These are phyloP conservation scores for Passalora sequoiae DNA, from an alignment of 2,329 filamentous ascomycete genomes.

Conservation along the genomic window DNA sequence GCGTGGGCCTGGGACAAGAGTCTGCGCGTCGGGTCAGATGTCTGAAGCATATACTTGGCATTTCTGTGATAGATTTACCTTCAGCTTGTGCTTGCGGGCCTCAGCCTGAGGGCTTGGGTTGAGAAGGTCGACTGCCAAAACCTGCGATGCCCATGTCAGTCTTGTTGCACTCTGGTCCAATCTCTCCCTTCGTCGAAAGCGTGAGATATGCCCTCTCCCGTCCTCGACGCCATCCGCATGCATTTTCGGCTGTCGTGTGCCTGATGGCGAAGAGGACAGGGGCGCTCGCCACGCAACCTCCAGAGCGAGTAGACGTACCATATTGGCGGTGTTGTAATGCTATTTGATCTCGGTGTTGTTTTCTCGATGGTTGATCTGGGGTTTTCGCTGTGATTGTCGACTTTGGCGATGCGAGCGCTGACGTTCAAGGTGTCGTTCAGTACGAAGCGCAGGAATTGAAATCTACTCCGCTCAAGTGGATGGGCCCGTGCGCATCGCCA, in stretches of 20 bases:
- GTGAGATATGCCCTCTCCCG: slow-evolving; percentile 2
- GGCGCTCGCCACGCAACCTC: slow-evolving; percentile 16
- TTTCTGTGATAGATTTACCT: slow-evolving; percentile 58
- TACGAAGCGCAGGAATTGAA: not conserved
- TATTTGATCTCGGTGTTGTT: slow-evolving; percentile 12
- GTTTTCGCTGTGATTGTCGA: slow-evolving; percentile 12
- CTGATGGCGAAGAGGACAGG: slow-evolving; percentile 9
- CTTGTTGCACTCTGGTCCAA: slow-evolving; percentile 6
- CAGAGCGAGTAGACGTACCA: slow-evolving; percentile 24
- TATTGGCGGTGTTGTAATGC: slow-evolving; percentile 27
- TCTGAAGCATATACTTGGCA: slow-evolving; percentile 7
- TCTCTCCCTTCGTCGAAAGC: slow-evolving; percentile 1
- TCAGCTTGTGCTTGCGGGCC: slow-evolving; percentile 99
- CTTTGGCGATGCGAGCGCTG: slow-evolving; percentile 19
- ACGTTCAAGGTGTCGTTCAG: not conserved
- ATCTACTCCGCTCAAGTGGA: not conserved
- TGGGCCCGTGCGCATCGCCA: not conserved
- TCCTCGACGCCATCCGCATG: slow-evolving; percentile 4
- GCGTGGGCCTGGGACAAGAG: slow-evolving; percentile 86
- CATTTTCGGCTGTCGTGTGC: slow-evolving; percentile 25
- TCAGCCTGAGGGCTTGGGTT: slow-evolving; percentile 97
- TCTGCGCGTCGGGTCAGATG: slow-evolving; percentile 18
- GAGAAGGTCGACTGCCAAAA: slow-evolving; percentile 99
- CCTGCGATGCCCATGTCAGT: slow-evolving; percentile 52
- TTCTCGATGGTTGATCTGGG: slow-evolving; percentile 10